Base-by-base conservation (phyloP, 2,329 filamentous ascomycete species). In the Tolypocladium sp. region DNA sequence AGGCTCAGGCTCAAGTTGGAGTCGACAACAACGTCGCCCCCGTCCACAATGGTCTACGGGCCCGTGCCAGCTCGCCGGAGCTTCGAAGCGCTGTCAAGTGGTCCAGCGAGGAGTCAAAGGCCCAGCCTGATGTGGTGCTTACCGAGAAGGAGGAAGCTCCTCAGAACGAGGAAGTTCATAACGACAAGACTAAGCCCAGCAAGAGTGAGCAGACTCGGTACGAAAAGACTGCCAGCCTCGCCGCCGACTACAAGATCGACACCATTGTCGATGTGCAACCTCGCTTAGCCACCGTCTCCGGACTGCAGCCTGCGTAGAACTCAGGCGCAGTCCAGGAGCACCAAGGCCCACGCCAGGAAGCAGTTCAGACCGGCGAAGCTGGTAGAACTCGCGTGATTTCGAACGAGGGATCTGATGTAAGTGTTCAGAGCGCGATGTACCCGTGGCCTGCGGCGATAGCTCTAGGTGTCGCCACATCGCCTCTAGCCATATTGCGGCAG, bases 241-340 rank as follows among this genome's bases (percentile, higher is more conserved):
- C 9, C 42, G 35, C 15, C 27, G 22, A 40, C n/a, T 5, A 13
- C 17, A 40, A 30, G 12, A 51, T n/a, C 12, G 38, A n/a, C 17
- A 12, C 13, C 42, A 33, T 15, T 12, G 17, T 7, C 6, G 22
- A 25, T 2, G 3, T 7, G 4, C 38, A 38, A 10, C 20, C 25
- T 22, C 17, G 9, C 20, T n/a, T 10, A 20, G 40, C 27, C 7
- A 17, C 27, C n/a, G 54, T 20, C 20, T 17, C 52, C 27, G 35
- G 12, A 56, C 25, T 30, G 49, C 62, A 61, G 57, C 56, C 62
- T 66, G 65, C 57, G 22, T 64, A 64, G 62, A 53, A 61, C 30
- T 27, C 63, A 63, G 65, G 51, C 51, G 35, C 55, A 52, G 54
- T 56, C 59, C 57, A 52, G 42, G 42, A 38, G 40, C n/a, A 37